Base-by-base conservation (phyloP, 129 eudicot species). In the Saposhnikovia divaricata region DNA sequence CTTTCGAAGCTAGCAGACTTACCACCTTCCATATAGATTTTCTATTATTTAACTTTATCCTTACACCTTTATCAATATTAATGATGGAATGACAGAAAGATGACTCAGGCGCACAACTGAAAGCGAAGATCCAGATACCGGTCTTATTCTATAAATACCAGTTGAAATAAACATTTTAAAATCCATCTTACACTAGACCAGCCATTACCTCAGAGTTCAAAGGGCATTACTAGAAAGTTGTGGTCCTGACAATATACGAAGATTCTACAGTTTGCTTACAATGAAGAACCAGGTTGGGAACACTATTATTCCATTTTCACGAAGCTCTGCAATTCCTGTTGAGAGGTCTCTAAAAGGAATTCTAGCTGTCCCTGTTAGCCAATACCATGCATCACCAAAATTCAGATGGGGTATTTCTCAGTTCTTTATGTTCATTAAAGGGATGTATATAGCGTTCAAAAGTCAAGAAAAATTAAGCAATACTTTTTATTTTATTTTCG, bases 41-140 rank as follows among this genome's bases (percentile, higher is more conserved):
- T 68, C 21, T 66, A 28, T 27, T 2, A 34, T 31, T 9, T 19
- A 23, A 39, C 27, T 40, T 72, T 38, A 11, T 72, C 50, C 28
- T 7, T 9, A 0, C 19, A 73, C 21, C 18, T 73, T 73, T 43
- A 73, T 43, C 15, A 13, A 42, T 11, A 13, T n/a, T 44, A 28
- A n/a, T 11, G 21, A 73, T 15, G 77, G 53, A 21, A 85, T 81
- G 85, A 83, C 66, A 34, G n/a, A 46, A 21, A 50, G 43, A 86
- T 84, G 87, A 86, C 82, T 86, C 85, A 84, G 76, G 81, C 83
- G 37, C 37, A 34, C 37, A 84, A 59, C 81, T 47, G 77, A 69
- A 69, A 75, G 69, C 75, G 37, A 70, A 37, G 48, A 48, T 59
- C 38, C 61, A 25, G 19, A 63, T 61, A 21, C 81, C 75, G 34